Base-by-base conservation (phyloP, 2,329 filamentous ascomycete genomes). In the Didymellaceae sp. region DNA sequence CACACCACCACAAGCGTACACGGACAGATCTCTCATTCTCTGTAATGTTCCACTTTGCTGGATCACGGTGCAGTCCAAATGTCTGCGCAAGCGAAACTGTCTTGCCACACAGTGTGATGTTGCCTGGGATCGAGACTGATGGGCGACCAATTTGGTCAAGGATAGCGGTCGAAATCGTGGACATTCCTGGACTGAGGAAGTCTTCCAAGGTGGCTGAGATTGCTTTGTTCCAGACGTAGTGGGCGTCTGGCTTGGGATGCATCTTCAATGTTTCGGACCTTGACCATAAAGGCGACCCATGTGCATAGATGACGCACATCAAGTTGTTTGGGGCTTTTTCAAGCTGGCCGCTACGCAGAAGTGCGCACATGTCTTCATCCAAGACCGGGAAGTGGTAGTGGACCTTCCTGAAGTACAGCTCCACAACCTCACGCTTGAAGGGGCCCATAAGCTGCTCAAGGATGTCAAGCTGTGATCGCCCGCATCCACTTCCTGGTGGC, bases 1-100 rank as follows among this genome's bases (percentile, higher is more conserved):
- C 78, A 5, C 78, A 80, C 82, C 82, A 84, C 79, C 81, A 84
- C 3, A 82, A 65, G 2, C 79, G 77, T 22, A 80, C 78, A 6
- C 82, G 74, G 13, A 80, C 67, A 7, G 76, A 73, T 56, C 82
- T 83, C 54, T 84, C 81, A 25, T 73, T 69, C 1, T 73, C 73
- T 1, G 77, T 76, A 1, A 82, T 73, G 35, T 78, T 79, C 81
- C 81, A 84, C 47, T 75, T 74, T 4, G 75, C 77, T 10, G 80
- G 79, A 57, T 84, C 79, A 21, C 82, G 75, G 54, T 84, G 82
- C 28, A 84, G 67, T 1, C 81, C 81, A 47, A 83, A 77, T 14
- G 79, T 81, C 52, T 83, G 80, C 7, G 81, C 79, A 17, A 84
- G 71, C 4, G 79, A 80, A 9, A 82, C 74, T 16, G 78, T 80